Conservation (phyloP, 2,329 filamentous ascomycete species). For the Fusarium xylarioides region DNA sequence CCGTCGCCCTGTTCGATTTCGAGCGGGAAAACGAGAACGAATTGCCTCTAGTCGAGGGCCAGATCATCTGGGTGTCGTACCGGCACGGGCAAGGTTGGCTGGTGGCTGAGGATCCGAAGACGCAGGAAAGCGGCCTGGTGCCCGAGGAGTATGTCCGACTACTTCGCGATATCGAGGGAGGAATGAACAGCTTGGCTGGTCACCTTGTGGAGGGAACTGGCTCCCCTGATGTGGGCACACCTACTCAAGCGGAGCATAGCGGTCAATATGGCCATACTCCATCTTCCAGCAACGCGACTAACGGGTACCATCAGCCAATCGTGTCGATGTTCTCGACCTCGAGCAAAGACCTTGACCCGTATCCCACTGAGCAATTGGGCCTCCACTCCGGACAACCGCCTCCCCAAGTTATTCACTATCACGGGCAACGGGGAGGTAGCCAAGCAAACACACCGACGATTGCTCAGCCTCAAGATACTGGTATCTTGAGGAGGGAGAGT, state of each 20-base stretch:
- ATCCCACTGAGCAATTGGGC: constrained; percentile 71
- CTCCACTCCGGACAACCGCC: constrained; percentile 69
- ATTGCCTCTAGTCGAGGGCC: constrained; percentile 88
- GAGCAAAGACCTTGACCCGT: constrained; percentile 74
- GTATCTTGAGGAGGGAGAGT: constrained; percentile 58
- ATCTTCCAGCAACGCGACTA: constrained; percentile 57
- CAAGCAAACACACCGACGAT: constrained; percentile 72
- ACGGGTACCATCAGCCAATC: constrained; percentile 74
- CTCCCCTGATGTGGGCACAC: constrained; percentile 65
- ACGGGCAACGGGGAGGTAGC: constrained; percentile 73
- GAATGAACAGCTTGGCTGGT: constrained; percentile 77
- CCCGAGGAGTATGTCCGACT: constrained; percentile 96
- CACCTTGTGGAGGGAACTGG: constrained; percentile 63
- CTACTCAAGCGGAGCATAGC: constrained; percentile 67
- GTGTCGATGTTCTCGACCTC: constrained; percentile 76
- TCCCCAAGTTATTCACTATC: constrained; percentile 73
- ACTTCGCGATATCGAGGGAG: constrained; percentile 91
- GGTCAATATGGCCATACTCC: constrained; percentile 58
- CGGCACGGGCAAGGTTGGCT: constrained; percentile 97
- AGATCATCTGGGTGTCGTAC: constrained; percentile 96
- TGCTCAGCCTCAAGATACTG: constrained; percentile 60
- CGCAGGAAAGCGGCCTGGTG: constrained; percentile 91
- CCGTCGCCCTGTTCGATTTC: constrained; percentile 95
- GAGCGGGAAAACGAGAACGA: constrained; percentile 96
- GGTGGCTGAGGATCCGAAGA: constrained; percentile 94